phyloP scores from a whole-genome alignment of 768 basidiomycete genomes.

The Tylopilus intermedius region DNA sequence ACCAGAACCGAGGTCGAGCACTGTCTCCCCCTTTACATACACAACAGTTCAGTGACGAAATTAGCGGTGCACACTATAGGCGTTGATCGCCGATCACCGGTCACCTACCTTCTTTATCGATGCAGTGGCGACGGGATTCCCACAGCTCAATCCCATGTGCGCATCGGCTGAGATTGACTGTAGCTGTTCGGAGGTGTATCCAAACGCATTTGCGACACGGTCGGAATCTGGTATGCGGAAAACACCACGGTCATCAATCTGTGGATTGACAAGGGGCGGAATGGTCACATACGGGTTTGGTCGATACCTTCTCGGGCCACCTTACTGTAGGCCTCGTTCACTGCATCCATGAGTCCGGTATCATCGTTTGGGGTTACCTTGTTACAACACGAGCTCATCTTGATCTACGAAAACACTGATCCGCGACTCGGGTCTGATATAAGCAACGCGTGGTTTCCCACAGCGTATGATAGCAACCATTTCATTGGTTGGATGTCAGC shows the following conservation, averaged over 20 bases:
- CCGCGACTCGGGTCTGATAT: too few species aligned
- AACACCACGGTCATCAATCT: background rate
- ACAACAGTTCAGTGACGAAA: background rate
- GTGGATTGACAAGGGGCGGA: background rate
- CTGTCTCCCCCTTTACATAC: constrained; percentile 45
- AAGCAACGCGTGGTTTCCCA: too few species aligned
- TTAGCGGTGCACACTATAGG: too few species aligned
- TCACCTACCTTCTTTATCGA: constrained; percentile 39
- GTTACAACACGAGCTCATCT: constrained; percentile 3
- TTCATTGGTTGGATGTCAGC: too few species aligned
- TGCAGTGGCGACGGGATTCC: constrained; percentile 47
- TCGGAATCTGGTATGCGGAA: constrained; percentile 7
- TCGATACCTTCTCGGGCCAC: constrained; percentile 4
- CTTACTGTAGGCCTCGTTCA: constrained; percentile 16
- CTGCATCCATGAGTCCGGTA: background rate
- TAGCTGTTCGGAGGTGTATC: constrained; percentile 44
- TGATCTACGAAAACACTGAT: background rate
- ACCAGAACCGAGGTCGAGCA: constrained; percentile 55
- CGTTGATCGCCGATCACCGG: background rate
- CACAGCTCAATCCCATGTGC: constrained; percentile 50
- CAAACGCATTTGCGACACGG: constrained; percentile 35
- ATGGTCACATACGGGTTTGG: constrained; percentile 10
- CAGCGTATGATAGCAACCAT: too few species aligned
- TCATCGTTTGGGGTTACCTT: background rate
- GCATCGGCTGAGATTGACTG: constrained; percentile 39